phyloP scores from a whole-genome alignment of 257 asterid genomes.

The Solanum appendiculatum region DNA sequence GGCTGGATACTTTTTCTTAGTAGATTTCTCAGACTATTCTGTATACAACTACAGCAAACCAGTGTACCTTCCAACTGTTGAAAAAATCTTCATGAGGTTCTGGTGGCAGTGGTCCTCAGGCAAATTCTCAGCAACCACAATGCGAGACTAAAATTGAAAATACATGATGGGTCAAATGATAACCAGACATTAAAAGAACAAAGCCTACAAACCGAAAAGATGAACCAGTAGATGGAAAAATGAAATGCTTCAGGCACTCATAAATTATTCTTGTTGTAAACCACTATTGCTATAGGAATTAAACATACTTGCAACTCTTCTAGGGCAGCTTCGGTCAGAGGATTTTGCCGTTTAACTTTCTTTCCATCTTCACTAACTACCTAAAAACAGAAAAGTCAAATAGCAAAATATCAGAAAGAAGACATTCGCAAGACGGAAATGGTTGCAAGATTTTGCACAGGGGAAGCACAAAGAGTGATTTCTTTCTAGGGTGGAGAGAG shows the following conservation, averaged over 20 bases:
- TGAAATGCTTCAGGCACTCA: constrained; percentile 10
- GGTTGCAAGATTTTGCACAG: not conserved
- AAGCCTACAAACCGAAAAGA: not conserved
- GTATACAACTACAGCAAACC: constrained; percentile 1
- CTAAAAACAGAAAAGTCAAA: constrained; percentile 25
- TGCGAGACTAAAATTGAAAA: constrained; percentile 46
- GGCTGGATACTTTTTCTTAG: not conserved
- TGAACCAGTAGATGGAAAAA: not conserved
- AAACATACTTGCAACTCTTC: constrained; percentile 78
- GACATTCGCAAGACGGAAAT: not conserved
- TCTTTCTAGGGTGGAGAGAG: not conserved
- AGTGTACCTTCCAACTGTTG: constrained; percentile 76
- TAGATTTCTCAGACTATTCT: not conserved
- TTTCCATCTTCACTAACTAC: constrained; percentile 81
- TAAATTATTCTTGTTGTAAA: not conserved
- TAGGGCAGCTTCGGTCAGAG: constrained; percentile 60
- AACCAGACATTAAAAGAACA: not conserved
- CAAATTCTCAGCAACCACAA: constrained; percentile 74
- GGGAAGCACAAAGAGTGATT: not conserved
- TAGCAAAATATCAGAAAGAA: not conserved
- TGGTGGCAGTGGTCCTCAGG: constrained; percentile 95
- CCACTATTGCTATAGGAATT: not conserved
- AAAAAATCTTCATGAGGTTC: constrained; percentile 79
- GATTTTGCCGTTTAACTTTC: constrained; percentile 63
- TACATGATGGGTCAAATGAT: not conserved